Evolutionary conservation across 1,284 basidiomycete genomes (phyloP).

Genomic region (Pyrrhoderma lamaoense): DNA sequence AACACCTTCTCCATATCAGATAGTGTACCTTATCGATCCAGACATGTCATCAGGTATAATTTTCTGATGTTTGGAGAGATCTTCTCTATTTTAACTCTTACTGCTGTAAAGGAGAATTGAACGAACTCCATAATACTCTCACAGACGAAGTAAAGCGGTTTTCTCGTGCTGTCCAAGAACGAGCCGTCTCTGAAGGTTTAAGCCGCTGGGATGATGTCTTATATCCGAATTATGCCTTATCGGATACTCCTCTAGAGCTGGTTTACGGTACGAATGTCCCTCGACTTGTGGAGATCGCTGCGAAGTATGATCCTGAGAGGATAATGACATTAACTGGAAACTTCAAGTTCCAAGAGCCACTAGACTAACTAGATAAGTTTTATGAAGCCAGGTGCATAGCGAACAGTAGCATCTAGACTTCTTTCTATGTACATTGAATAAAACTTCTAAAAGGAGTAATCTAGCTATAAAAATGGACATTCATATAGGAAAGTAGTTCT

Average conservation of each 20-base stretch:
- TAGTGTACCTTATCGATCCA: not conserved
- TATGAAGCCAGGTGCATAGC: too few species aligned
- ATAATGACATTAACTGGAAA: conserved; percentile 13
- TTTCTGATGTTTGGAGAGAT: not conserved
- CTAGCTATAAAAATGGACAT: too few species aligned
- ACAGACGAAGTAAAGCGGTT: not conserved
- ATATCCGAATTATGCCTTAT: conserved; percentile 20
- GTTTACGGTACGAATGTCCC: conserved; percentile 18
- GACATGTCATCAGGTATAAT: not conserved
- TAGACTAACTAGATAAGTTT: too few species aligned
- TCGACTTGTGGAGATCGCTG: conserved; percentile 4
- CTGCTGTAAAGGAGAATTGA: not conserved
- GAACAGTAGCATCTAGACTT: too few species aligned
- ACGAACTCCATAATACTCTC: not conserved
- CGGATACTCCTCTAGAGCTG: conserved; percentile 14
- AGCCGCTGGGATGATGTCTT: conserved; percentile 15
- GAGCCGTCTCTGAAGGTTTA: conserved; percentile 8
- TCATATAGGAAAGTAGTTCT: too few species aligned
- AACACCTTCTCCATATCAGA: conserved; percentile 1
- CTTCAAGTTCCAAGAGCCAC: conserved; percentile 7
- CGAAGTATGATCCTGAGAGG: conserved; percentile 5
- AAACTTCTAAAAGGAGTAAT: too few species aligned
- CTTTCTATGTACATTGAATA: too few species aligned
- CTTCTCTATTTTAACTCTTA: not conserved
- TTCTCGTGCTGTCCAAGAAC: conserved; percentile 6